These are phyloP conservation scores for Paradendryphiella salina DNA, from an alignment of 2,329 filamentous ascomycete species.

Conservation along the genomic window DNA sequence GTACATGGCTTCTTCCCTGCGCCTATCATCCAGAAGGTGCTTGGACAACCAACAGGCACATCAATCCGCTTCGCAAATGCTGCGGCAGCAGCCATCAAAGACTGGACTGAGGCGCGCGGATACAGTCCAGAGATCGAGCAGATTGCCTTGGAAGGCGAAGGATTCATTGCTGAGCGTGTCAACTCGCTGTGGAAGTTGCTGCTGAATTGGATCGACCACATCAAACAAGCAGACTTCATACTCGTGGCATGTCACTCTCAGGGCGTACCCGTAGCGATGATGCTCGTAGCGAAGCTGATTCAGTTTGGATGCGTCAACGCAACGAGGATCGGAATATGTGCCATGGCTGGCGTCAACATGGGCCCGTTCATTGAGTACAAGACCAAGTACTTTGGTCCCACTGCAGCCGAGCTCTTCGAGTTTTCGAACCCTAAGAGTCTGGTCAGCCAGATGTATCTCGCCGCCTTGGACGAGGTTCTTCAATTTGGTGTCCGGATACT, in stretches of 20 bases:
- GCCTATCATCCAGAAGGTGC: constrained; percentile 80
- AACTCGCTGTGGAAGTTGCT: constrained; percentile 93
- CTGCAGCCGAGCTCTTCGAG: constrained; percentile 92
- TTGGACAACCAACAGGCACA: constrained; percentile 93
- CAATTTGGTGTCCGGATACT: constrained; percentile 80
- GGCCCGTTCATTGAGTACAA: constrained; percentile 93
- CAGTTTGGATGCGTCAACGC: constrained; percentile 81
- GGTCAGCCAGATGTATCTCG: constrained; percentile 79
- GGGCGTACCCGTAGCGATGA: constrained; percentile 89
- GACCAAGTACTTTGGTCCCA: constrained; percentile 83
- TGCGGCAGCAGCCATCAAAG: constrained; percentile 78
- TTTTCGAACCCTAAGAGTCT: constrained; percentile 81
- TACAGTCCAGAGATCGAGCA: constrained; percentile 86
- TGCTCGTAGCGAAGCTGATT: constrained; percentile 90
- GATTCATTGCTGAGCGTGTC: constrained; percentile 85
- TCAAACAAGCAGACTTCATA: constrained; percentile 84
- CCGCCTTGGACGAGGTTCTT: constrained; percentile 72
- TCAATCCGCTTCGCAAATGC: constrained; percentile 91
- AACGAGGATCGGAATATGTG: constrained; percentile 78
- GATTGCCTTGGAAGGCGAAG: constrained; percentile 91
- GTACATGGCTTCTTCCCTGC: constrained; percentile 94
- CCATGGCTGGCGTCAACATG: constrained; percentile 86
- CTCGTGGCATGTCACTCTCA: constrained; percentile 94
- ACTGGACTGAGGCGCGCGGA: constrained; percentile 72
- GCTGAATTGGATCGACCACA: constrained; percentile 90